These are phyloP conservation scores for Bryoerythrophyllum caledonicum DNA, from an alignment of 225 moss, liverwort and hornwort species.

Conservation along the genomic window DNA sequence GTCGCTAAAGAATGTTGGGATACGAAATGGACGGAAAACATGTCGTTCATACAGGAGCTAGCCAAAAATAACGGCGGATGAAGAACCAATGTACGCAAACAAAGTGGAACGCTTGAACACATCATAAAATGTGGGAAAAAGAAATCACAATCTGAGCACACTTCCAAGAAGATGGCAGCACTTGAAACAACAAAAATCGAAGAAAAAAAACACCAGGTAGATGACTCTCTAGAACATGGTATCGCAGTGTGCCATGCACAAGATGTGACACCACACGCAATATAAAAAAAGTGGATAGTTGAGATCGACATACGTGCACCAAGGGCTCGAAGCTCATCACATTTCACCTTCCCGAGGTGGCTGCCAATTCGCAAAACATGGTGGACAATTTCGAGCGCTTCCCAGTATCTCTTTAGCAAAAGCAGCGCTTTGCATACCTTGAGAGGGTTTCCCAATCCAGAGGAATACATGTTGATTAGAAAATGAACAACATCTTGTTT, in stretches of 20 bases:
- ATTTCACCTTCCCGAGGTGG: constrained; percentile 71
- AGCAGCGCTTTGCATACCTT: constrained; percentile 84
- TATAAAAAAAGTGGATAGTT: constrained; percentile 8
- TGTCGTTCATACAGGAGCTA: neutral
- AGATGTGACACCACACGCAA: neutral
- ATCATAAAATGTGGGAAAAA: constrained; percentile 9
- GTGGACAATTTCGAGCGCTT: constrained; percentile 90
- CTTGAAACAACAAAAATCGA: neutral
- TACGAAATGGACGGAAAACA: constrained; percentile 13
- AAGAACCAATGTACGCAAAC: constrained; percentile 10
- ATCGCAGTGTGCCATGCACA: neutral
- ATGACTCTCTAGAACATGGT: neutral
- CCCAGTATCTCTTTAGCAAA: constrained; percentile 74
- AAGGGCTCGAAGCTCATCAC: constrained; percentile 92
- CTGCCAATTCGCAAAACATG: constrained; percentile 70
- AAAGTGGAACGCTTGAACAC: constrained; percentile 11
- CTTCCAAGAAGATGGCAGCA: neutral
- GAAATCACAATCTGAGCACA: neutral
- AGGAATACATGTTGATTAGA: constrained; percentile 5
- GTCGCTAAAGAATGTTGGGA: neutral
- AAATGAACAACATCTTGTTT: neutral
- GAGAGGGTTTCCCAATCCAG: constrained; percentile 19
- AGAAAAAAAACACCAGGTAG: neutral
- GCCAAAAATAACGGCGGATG: neutral
- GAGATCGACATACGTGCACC: constrained; percentile 71